Base-by-base conservation (phyloP, 2,329 filamentous ascomycete species). In the Aspergillus hiratsukae region DNA sequence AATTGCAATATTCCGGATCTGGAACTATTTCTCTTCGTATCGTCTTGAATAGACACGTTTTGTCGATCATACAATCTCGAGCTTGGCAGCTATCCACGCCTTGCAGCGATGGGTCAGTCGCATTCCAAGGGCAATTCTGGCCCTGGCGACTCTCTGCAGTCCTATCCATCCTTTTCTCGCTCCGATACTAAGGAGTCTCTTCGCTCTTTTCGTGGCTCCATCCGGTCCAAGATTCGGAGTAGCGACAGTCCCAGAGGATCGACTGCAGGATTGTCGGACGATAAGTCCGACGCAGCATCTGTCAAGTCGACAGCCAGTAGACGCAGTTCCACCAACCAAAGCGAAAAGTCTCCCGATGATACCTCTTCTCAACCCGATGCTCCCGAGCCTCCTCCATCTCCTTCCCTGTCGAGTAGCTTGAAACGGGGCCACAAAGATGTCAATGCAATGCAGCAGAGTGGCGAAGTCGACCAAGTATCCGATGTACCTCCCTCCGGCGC, bases 381-480 rank as follows among this genome's bases (percentile, higher is more conserved):
- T 62, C 81, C 64, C 70, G 85, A 70, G 78, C 76, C 86, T 14
- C 93, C 92, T 3, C 92, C 91, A n/a, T 96, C 91, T 1, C 92
- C 92, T 3, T 87, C 93, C 21, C 87, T 93, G 66, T 90, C 89
- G 25, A 82, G 85, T 45, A 88, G 88, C 11, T 77, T 91, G 61
- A 87, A 86, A 65, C 79, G 83, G 53, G 89, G 89, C 4, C 86
- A 90, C 63, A 87, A 90, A 67, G 87, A 92, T 72, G 85, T 96
- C 46, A 83, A 83, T 68, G 88, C 88, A 49, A 92, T 91, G 46
- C 89, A 95, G 73, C 85, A 88, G 53, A 89, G 86, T 51, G 92
- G 93, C 55, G 94, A 99, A 74, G 91, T 99, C 45, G 94, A 96
- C 68, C 87, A 92, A 64, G 91, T 99, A 21, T 97, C 93, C 14